These are phyloP conservation scores for Vitis amurensis DNA, from an alignment of 164 flowering plant species.

Conservation along the genomic window DNA sequence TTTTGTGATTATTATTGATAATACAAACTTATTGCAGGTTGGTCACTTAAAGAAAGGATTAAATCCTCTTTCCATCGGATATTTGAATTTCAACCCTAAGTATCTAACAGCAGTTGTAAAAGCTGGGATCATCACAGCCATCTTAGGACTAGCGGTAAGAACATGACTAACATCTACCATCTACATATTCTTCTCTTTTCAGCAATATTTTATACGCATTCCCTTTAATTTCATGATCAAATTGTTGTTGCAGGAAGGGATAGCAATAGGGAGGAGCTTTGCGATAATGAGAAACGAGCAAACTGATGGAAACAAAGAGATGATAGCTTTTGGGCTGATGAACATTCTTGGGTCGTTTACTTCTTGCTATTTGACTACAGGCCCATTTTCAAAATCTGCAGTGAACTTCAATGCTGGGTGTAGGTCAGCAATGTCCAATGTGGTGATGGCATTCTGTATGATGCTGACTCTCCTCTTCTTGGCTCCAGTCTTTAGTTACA, in stretches of 20 bases:
- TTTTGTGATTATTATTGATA: not conserved
- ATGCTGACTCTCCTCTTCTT: constrained; percentile 70
- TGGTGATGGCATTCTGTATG: constrained; percentile 70
- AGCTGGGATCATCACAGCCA: constrained; percentile 65
- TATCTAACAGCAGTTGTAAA: constrained; percentile 43
- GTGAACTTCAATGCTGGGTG: constrained; percentile 85
- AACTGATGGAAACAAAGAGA: constrained; percentile 92
- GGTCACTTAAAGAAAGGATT: constrained; percentile 73
- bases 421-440: constrained; percentile 66
- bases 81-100: constrained; percentile 45
- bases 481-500: constrained; percentile 78
- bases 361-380: constrained; percentile 82
- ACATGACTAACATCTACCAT: too few species aligned
- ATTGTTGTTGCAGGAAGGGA: constrained; percentile 68
- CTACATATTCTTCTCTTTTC: too few species aligned
- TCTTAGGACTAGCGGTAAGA: constrained; percentile 72
- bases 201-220: too few species aligned
- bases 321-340: constrained; percentile 91
- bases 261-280: constrained; percentile 89
- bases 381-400: constrained; percentile 87
- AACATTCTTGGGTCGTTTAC: constrained; percentile 83
- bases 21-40: constrained; percentile 42
- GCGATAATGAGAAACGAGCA: constrained; percentile 63
- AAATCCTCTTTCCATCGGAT: constrained; percentile 56
- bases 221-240: too few species aligned